Conservation (phyloP, 228 moss, liverwort and hornwort genomes). For the Sphagnum fallax region DNA sequence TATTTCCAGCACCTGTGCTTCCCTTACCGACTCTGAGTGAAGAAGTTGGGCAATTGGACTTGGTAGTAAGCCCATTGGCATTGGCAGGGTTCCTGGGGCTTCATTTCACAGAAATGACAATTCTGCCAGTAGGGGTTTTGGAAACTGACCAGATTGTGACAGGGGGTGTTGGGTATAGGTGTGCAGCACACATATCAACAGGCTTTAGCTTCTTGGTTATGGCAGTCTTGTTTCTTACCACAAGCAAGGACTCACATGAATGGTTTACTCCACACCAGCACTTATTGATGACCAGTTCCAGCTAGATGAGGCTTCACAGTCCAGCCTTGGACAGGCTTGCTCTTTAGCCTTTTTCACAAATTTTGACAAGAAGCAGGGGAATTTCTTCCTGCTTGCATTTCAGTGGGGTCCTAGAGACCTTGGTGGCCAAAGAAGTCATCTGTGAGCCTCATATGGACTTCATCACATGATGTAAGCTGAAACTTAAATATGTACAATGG, state of each 20-base stretch:
- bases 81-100: constrained; percentile 54
- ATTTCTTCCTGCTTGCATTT: too few relatives aligned
- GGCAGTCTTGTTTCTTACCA: constrained; percentile 16
- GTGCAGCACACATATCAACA: constrained; percentile 35
- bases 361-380: too few relatives aligned
- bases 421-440: too few relatives aligned
- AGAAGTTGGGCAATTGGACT: constrained; percentile 32
- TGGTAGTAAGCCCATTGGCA: constrained; percentile 40
- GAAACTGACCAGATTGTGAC: constrained; percentile 50
- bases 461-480: too few relatives aligned
- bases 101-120: constrained; percentile 41
- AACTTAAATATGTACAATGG: too few relatives aligned
- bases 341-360: too few relatives aligned
- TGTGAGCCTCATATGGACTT: too few relatives aligned
- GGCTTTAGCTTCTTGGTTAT: constrained; percentile 15
- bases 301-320: constrained; percentile 44
- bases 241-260: constrained; percentile 32
- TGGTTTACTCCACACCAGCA: constrained; percentile 30
- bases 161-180: constrained; percentile 31
- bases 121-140: constrained; percentile 44
- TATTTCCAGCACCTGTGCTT: constrained; percentile 22
- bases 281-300: constrained; percentile 56
- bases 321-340: constrained; percentile 3
- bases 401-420: too few relatives aligned
- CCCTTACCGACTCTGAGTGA: constrained; percentile 34